A percentile compares a stretch with the other conserved stretches of the same genome.
Conservation (phyloP, 2,329 filamentous ascomycete genomes). For the Fusarium sp. region DNA sequence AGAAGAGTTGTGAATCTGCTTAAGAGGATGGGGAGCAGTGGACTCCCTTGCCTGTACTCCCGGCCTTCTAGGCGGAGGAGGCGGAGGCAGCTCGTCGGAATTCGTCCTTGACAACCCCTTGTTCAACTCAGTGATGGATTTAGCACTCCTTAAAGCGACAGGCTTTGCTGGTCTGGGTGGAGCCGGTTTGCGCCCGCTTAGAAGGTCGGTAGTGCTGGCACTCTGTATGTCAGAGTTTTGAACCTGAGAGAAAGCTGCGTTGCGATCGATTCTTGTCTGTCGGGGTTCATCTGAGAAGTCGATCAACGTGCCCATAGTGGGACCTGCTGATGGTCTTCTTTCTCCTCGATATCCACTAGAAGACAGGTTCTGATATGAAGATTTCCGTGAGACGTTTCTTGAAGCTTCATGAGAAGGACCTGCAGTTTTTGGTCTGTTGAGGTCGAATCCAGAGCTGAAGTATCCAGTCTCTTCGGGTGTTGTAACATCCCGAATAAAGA, state of each 20-base stretch:
- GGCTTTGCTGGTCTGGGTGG: conserved; percentile 71
- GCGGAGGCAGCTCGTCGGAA: conserved; percentile 46
- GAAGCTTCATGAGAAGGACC: conserved; percentile 45
- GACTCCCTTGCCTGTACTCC: conserved; percentile 32
- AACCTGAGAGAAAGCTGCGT: conserved; percentile 49
- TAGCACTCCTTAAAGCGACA: conserved; percentile 61
- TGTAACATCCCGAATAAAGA: conserved; percentile 97
- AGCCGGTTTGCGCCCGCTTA: conserved; percentile 52
- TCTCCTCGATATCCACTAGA: conserved; percentile 30
- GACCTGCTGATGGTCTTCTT: conserved; percentile 49
- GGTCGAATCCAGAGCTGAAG: conserved; percentile 72
- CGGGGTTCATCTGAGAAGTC: conserved; percentile 68
- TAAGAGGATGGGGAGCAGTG: conserved; percentile 53
- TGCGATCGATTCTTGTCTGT: conserved; percentile 51
- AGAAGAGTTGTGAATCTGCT: conserved; percentile 57
- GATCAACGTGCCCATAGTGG: conserved; percentile 68
- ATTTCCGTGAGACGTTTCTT: conserved; percentile 25
- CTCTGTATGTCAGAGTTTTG: conserved; percentile 39
- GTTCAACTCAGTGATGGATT: conserved; percentile 49
- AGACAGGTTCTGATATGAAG: conserved; percentile 47
- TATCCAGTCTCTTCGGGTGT: conserved; percentile 78
- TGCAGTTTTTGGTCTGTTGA: conserved; percentile 44
- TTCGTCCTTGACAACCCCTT: conserved; percentile 38
- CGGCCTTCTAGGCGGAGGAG: conserved; percentile 53
- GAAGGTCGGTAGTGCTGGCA: conserved; percentile 48